Evolutionary conservation across 2,329 filamentous ascomycete genomes (phyloP), one percentile per base, ranked within the genome.

Genomic region (Colletotrichum tropicale): DNA sequence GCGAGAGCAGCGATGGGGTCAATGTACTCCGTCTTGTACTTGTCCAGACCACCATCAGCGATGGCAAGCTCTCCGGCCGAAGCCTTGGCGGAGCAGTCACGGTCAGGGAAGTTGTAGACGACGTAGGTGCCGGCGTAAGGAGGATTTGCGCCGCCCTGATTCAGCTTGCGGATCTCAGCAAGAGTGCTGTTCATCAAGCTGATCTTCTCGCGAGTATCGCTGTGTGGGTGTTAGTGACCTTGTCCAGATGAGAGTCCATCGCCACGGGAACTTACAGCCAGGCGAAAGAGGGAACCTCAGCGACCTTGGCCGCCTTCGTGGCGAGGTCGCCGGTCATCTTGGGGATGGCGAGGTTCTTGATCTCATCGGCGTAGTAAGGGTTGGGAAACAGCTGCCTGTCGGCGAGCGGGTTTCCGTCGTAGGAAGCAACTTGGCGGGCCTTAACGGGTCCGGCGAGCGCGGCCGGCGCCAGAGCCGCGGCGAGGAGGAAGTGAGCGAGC

Each of bases 331-430:
- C 83, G 12, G 86, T 85, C 74, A 91, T 83, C 4, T 89, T 88
- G 5, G 91, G 90, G 43, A 92, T 87, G 4, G 91, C 91, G 3
- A 85, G 81, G 48, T 81, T 85, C 48, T 86, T 83, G 36, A 86
- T 81, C 75, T 86, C 82, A 3, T 82, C 79, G 56, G 84, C 80
- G 68, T 84, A 85, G 70, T 82, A 83, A 12, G 83, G 81, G 75
- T 86, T 85, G 69, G 84, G 80, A 58, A 83, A 82, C 43, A 85
- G 79, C 69, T 82, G 84, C 48, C 81, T 80, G 15, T 79, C 80
- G 48, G 78, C 62, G 74, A 84, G 84, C n/a, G 82, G 81, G 76
- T 84, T 85, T 13, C 88, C 88, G 13, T 84, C 78, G 56, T 81
- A 80, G 24, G 79, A 74, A 18, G 71, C 77, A 1, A 66, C 62